These are phyloP conservation scores for Raphanus hybrid DNA, from an alignment of 441 rosid species.

Conservation along the genomic window DNA sequence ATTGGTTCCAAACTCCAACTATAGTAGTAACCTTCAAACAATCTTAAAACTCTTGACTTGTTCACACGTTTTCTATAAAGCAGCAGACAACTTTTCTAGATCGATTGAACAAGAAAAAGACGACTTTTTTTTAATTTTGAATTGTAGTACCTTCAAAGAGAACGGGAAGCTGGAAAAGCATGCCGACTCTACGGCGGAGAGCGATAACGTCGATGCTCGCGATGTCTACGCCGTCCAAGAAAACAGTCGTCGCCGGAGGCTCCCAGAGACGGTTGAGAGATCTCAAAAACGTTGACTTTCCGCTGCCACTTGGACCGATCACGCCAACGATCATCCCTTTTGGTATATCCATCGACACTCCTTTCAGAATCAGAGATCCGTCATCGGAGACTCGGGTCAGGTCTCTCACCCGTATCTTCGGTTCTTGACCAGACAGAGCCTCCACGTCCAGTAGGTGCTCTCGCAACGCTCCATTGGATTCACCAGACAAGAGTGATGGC, in stretches of 20 bases:
- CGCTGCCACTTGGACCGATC: slow-evolving; percentile 96
- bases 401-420: slow-evolving; percentile 56
- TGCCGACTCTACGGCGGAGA: slow-evolving; percentile 90
- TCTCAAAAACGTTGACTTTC: slow-evolving; percentile 80
- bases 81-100: neutral
- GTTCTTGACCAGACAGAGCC: slow-evolving; percentile 3
- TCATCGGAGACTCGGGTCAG: slow-evolving; percentile 57
- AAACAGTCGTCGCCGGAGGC: slow-evolving; percentile 67
- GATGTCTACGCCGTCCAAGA: slow-evolving; percentile 74
- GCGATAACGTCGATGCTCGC: slow-evolving; percentile 63
- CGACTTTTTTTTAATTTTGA: neutral
- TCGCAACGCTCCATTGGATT: slow-evolving; percentile 23
- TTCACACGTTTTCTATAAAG: neutral
- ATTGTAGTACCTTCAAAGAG: slow-evolving; percentile 72
- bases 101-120: neutral
- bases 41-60: neutral
- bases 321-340: slow-evolving; percentile 72
- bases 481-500: slow-evolving; percentile 22
- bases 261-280: slow-evolving; percentile 92
- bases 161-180: slow-evolving; percentile 95
- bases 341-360: slow-evolving; percentile 58
- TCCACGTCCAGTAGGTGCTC: slow-evolving; percentile 56
- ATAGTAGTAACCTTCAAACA: neutral
- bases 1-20: neutral
- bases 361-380: slow-evolving; percentile 56